Evolutionary conservation across 2,329 filamentous ascomycete species (phyloP), one percentile per base, ranked within the genome.

Genomic region (Curvularia eragrostidis): DNA sequence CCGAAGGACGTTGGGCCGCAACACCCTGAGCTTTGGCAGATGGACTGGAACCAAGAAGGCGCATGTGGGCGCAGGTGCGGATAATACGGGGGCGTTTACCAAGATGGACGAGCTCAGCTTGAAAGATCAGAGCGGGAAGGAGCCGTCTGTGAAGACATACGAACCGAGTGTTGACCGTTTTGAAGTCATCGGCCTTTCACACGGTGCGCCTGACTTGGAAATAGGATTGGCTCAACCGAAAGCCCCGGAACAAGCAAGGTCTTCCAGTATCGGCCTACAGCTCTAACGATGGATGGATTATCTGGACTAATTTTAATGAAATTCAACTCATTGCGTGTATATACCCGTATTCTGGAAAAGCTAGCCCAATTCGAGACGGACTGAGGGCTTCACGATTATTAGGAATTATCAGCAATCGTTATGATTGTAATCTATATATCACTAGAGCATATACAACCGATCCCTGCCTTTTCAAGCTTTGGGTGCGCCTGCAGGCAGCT

Each of bases 41-140:
- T 51, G 48, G 48, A 41, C 24, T 23, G 34, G 36, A 10, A 24
- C 24, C 38, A 51, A 26, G 12, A 51, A 51, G 26, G 18, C 48
- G 18, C 36, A 23, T 2, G n/a, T 32, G 24, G 18, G 18, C 18
- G 23, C 36, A 5, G 23, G 24, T 1, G 10, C 18, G 5, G n/a
- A 21, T 8, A 38, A 24, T 26, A 24, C 24, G 7, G 36, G 48
- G 1, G 10, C 34, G 1, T 51, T 51, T 21, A 39, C 36, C 36
- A 51, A 30, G 13, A 51, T 51, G 23, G 48, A 51, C 9, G 48
- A 30, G 3, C 10, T 21, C 7, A 24, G 36, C 23, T 42, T 18
- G 26, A 28, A 5, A 28, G 36, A 36, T 41, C 23, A 51, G 4
- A 21, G n/a, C 41, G 19, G 48, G 9, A 51, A 51, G 48, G 36